A percentile compares a stretch with the other conserved stretches of the same genome.
phyloP scores from a whole-genome alignment of 306 rosid genomes.

The Vigna nakashimae region DNA sequence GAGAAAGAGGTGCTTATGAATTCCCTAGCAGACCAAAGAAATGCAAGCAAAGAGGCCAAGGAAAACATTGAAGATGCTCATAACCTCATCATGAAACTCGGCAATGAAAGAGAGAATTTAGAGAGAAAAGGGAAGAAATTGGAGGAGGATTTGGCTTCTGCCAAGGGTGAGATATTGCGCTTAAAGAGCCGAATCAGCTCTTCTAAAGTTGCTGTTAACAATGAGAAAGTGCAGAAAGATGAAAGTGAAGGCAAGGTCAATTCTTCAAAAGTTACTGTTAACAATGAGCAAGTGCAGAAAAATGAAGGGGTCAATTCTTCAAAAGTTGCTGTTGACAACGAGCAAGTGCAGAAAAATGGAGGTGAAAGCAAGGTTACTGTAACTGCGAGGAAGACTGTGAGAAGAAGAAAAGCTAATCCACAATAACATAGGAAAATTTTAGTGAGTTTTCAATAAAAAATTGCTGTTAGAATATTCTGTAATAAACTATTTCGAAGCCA shows the following conservation, averaged over 20 bases:
- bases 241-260: slow-evolving; percentile 38
- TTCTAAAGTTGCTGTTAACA: slow-evolving; percentile 43
- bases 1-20: slow-evolving; percentile 71
- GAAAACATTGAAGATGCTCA: slow-evolving; percentile 91
- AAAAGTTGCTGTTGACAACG: slow-evolving; percentile 41
- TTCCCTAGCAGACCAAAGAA: slow-evolving; percentile 68
- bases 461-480: slow-evolving; percentile 12
- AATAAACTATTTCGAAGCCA: slow-evolving; percentile 28
- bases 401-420: slow-evolving; percentile 54
- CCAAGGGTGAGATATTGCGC: slow-evolving; percentile 77
- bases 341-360: slow-evolving; percentile 44
- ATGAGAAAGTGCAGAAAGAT: slow-evolving; percentile 47
- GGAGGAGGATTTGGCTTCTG: slow-evolving; percentile 72
- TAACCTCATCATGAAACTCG: slow-evolving; percentile 70
- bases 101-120: slow-evolving; percentile 69
- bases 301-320: slow-evolving; percentile 43
- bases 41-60: slow-evolving; percentile 60
- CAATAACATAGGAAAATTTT: slow-evolving; percentile 37
- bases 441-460: slow-evolving; percentile 13
- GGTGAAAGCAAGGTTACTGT: slow-evolving; percentile 40
- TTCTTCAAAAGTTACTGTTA: slow-evolving; percentile 42
- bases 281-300: slow-evolving; percentile 48
- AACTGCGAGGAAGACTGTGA: slow-evolving; percentile 37
- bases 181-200: slow-evolving; percentile 46
- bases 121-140: slow-evolving; percentile 74